These are phyloP conservation scores for Pseudotsuga menziesii DNA, from an alignment of 75 land plant genomes.

Conservation along the genomic window DNA sequence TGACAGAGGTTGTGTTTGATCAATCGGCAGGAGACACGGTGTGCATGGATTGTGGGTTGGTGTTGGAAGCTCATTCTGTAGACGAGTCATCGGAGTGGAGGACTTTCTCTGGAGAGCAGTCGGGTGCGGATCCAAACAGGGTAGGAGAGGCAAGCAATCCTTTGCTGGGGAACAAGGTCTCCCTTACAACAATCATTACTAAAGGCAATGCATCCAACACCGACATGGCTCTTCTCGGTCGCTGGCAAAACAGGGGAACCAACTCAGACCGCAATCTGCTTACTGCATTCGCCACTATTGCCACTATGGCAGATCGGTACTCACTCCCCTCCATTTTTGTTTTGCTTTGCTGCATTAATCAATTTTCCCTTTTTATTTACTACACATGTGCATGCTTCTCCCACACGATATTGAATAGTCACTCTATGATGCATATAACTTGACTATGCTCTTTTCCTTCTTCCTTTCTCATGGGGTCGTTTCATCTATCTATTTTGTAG, in stretches of 20 bases:
- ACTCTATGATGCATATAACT: too few species aligned
- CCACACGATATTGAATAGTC: too few species aligned
- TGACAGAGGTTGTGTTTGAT: constrained; percentile 23
- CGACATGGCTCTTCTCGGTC: constrained; percentile 23
- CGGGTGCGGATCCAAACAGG: constrained; percentile 23
- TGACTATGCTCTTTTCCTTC: too few species aligned
- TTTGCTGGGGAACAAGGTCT: constrained; percentile 20
- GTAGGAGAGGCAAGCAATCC: constrained; percentile 40
- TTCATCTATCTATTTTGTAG: constrained; percentile 1
- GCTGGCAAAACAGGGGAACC: constrained; percentile 26
- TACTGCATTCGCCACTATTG: constrained; percentile 27
- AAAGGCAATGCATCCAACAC: constrained; percentile 19
- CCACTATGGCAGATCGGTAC: constrained; percentile 34
- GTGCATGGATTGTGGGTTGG: constrained; percentile 34
- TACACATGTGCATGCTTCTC: too few species aligned
- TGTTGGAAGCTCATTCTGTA: constrained; percentile 25
- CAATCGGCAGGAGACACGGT: constrained; percentile 37
- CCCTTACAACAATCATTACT: constrained; percentile 24
- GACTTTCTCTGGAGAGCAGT: constrained; percentile 19
- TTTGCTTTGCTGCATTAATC: too few species aligned
- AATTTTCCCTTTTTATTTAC: too few species aligned
- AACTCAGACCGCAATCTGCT: constrained; percentile 29
- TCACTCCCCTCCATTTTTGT: too few species aligned
- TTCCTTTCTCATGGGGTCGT: too few species aligned
- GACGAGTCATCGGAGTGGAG: constrained; percentile 36